These are phyloP conservation scores for Climacium dendroides DNA, from an alignment of 225 moss, liverwort and hornwort species.

Conservation along the genomic window DNA sequence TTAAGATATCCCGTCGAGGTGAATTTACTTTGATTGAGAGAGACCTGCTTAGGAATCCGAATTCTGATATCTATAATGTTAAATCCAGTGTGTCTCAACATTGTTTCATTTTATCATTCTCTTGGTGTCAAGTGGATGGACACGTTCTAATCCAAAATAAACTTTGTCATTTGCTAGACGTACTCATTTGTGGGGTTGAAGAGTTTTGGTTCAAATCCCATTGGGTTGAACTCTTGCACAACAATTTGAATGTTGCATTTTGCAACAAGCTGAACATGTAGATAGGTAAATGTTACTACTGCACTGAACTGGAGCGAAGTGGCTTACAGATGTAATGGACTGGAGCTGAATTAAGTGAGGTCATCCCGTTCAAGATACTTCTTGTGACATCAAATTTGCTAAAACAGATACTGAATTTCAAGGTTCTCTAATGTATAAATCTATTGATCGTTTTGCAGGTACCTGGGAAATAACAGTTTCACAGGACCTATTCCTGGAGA, in stretches of 20 bases:
- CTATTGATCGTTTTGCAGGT: neutral
- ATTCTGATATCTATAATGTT: neutral
- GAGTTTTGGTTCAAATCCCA: neutral
- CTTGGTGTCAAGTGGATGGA: neutral
- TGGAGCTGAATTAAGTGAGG: neutral
- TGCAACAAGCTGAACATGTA: neutral
- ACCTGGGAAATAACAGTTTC: constrained; percentile 26
- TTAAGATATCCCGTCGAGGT: neutral
- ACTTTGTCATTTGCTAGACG: neutral
- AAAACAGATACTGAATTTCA: too few species aligned
- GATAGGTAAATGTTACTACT: neutral
- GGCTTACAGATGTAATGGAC: neutral
- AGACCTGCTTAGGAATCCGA: neutral
- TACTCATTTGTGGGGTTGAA: neutral
- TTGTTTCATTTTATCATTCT: neutral
- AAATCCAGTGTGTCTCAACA: neutral
- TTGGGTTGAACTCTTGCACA: neutral
- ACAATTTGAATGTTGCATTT: neutral
- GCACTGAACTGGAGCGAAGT: neutral
- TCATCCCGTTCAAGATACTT: neutral
- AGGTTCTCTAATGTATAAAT: neutral
- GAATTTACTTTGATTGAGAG: neutral
- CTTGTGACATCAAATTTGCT: neutral
- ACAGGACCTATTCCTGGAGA: constrained; percentile 16
- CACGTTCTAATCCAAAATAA: neutral